Base-by-base conservation (phyloP, 371 early-diverging fungal genomes). In the Haplosporangium sp. region DNA sequence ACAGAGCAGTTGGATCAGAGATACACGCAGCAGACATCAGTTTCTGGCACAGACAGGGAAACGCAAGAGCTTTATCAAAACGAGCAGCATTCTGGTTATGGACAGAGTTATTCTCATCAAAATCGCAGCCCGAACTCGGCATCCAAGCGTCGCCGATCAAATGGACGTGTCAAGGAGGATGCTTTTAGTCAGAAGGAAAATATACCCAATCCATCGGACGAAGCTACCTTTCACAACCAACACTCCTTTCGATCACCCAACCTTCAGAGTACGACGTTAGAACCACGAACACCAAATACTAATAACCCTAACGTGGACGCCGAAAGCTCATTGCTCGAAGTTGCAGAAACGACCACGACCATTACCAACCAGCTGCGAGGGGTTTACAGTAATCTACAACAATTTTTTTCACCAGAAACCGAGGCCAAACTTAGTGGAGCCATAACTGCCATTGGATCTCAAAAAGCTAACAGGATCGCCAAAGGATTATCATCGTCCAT, bases 351-450 rank as follows among this genome's bases (percentile, higher is more conserved):
- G 4, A 68, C 74, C 6, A 56, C 74, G 12, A 45, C 55, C 6
- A 52, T 74, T 23, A 74, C 74, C 14, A 68, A 68, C 36, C 68
- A 74, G 37, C 69, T 74, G 18, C 52, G 74, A 40, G 74, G 64
- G 1, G 74, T 74, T 3, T 74, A 74, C 51, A 55, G 59, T 5
- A 67, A 74, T 23, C 43, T 74, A 5, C 74, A 74, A 45, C 64
- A 74, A 5, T 68, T 74, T 51, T 74, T 74, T 61, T 68, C 74
- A 6, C 74, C 74, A n/a, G 74, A 74, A 40, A 60, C 69, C 3
- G 74, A 74, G 47, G 74, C 74, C 10, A 74, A 68, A 53, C 46
- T 67, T 41, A 51, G 55, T n/a, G 69, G 55, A 10, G 69, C 61
- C 29, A 68, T 74, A 1, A 55, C 69, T 13, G 74, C 64, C 14